Evolutionary conservation across 169 alveolate genomes (phyloP).

Genomic region (Eimeria necatrix): DNA sequence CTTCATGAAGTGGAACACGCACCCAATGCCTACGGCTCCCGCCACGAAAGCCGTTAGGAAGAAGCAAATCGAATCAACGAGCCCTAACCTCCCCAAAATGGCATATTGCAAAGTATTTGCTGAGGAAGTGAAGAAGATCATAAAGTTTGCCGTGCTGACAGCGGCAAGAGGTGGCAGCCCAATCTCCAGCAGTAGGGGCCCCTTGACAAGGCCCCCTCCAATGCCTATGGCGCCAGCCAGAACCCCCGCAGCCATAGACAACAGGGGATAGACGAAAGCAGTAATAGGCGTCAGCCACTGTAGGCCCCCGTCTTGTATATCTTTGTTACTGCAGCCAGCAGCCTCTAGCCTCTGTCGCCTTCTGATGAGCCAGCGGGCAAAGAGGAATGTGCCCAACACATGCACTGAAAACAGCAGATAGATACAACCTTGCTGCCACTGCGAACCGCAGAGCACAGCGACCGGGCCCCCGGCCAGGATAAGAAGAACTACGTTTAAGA

Average conservation of each 20-base stretch:
- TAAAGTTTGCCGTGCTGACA: slow-evolving; percentile 79
- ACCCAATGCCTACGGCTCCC: slow-evolving; percentile 74
- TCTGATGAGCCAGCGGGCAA: slow-evolving; percentile 72
- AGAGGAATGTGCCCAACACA: slow-evolving; percentile 67
- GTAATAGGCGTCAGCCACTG: slow-evolving; percentile 75
- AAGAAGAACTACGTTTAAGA: slow-evolving; percentile 20
- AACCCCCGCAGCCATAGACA: slow-evolving; percentile 74
- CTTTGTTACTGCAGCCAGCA: not conserved
- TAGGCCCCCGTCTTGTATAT: slow-evolving; percentile 69
- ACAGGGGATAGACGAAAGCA: slow-evolving; percentile 70
- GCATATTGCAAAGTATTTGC: slow-evolving; percentile 77
- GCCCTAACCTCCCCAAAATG: slow-evolving; percentile 68
- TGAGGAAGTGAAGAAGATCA: slow-evolving; percentile 81
- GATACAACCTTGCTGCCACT: slow-evolving; percentile 71
- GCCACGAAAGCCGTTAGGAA: slow-evolving; percentile 65
- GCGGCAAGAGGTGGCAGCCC: slow-evolving; percentile 79
- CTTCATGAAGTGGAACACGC: slow-evolving; percentile 44
- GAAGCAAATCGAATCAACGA: slow-evolving; percentile 19
- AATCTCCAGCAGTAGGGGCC: slow-evolving; percentile 80
- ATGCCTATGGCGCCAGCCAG: slow-evolving; percentile 80
- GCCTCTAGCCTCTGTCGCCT: slow-evolving; percentile 26
- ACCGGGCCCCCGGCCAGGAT: slow-evolving; percentile 75
- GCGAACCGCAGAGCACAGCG: slow-evolving; percentile 67
- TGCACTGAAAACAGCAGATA: slow-evolving; percentile 59
- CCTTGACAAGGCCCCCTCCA: slow-evolving; percentile 81